These are phyloP conservation scores for Wickerhamiella occidentalis DNA, from an alignment of 805 yeast species.

Conservation along the genomic window DNA sequence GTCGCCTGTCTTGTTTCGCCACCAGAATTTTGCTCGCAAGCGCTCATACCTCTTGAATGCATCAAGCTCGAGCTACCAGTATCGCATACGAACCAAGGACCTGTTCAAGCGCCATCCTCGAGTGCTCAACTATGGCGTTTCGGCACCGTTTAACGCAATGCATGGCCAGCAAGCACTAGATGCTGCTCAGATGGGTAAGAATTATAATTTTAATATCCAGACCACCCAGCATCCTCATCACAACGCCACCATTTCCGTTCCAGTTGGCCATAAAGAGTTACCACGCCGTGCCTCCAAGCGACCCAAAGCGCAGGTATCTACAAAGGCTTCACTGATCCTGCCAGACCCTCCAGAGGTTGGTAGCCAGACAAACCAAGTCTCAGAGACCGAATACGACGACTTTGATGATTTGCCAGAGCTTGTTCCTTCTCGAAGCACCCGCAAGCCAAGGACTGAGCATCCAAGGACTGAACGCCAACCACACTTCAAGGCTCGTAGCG, in stretches of 20 bases:
- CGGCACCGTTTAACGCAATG: not conserved
- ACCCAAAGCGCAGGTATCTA: not conserved
- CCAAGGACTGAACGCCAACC: not conserved
- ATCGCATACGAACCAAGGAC: conserved; percentile 14
- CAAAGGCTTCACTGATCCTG: conserved; percentile 3
- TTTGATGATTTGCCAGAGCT: conserved; percentile 7
- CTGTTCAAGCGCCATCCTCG: conserved; percentile 9
- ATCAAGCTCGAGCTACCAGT: conserved; percentile 16
- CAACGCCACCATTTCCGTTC: not conserved
- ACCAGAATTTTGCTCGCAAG: conserved; percentile 16
- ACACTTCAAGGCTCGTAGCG: too few species aligned
- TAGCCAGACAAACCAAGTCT: not conserved
- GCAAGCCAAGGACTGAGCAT: not conserved
- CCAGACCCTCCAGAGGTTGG: conserved; percentile 9
- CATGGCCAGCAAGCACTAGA: conserved; percentile 3
- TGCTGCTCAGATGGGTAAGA: conserved; percentile 6
- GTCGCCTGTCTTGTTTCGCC: conserved; percentile 10
- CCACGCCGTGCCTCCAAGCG: conserved; percentile 3
- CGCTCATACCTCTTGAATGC: conserved; percentile 20
- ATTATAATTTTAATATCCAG: conserved; percentile 3
- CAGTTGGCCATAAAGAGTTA: not conserved
- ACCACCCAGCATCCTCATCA: not conserved
- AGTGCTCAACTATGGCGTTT: not conserved
- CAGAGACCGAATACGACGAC: conserved; percentile 5
- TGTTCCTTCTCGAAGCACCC: conserved; percentile 2